Percentiles rank a stretch among this genome's conserved stretches.
phyloP scores from a whole-genome alignment of 2,329 filamentous ascomycete genomes.

The Cytospora leucostoma region DNA sequence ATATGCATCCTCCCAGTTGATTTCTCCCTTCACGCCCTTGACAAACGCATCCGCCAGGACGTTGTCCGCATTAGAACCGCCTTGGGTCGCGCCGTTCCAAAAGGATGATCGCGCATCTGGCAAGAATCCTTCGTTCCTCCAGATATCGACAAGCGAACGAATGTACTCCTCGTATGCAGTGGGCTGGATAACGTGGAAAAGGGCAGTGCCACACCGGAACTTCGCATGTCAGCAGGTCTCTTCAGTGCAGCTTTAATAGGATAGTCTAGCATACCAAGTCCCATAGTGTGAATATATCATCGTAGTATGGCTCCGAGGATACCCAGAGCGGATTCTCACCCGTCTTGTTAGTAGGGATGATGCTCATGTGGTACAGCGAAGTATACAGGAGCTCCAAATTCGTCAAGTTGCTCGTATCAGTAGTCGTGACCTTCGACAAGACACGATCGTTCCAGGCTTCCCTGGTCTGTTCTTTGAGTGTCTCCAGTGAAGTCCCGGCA shows the following conservation, averaged over 20 bases:
- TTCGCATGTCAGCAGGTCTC: constrained; percentile 33
- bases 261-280: constrained; percentile 40
- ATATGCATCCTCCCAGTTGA: constrained; percentile 67
- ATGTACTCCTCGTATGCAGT: constrained; percentile 64
- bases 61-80: constrained; percentile 71
- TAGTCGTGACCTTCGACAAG: constrained; percentile 64
- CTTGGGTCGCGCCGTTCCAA: constrained; percentile 69
- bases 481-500: constrained; percentile 42
- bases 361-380: constrained; percentile 68
- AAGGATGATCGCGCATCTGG: constrained; percentile 68
- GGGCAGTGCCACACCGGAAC: constrained; percentile 65
- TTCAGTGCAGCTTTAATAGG: rapidly evolving
- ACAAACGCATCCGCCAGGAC: constrained; percentile 72
- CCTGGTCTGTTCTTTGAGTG: constrained; percentile 50
- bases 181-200: constrained; percentile 68
- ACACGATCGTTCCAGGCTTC: constrained; percentile 62
- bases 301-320: constrained; percentile 67
- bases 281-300: constrained; percentile 73
- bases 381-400: constrained; percentile 66
- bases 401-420: constrained; percentile 50
- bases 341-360: constrained; percentile 70
- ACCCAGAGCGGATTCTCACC: constrained; percentile 70
- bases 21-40: constrained; percentile 62
- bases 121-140: constrained; percentile 63
- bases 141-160: constrained; percentile 68